Conservation (phyloP, 331 rosid genomes). For the Malus hybrid region DNA sequence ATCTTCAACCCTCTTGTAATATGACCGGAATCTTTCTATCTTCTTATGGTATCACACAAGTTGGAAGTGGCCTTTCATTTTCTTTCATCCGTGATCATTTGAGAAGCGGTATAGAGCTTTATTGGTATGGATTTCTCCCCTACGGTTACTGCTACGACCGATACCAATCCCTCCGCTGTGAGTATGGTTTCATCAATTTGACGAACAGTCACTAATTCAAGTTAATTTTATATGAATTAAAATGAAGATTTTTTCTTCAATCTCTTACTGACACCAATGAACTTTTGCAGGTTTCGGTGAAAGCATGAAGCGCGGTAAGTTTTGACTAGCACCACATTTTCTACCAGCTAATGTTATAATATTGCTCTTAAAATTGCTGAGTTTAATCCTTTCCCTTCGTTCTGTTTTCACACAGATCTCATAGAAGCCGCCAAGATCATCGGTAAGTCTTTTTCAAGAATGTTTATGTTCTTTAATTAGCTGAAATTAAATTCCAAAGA, state of each 20-base stretch:
- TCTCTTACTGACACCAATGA: not conserved
- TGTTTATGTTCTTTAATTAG: not conserved
- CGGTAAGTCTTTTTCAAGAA: not conserved
- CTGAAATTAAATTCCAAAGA: not conserved
- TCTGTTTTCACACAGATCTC: not conserved
- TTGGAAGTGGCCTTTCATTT: not conserved
- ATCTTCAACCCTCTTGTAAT: not conserved
- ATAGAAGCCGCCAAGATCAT: not conserved
- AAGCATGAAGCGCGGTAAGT: not conserved
- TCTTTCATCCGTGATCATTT: not conserved
- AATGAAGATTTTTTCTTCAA: not conserved
- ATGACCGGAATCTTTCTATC: not conserved
- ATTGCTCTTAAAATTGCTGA: not conserved
- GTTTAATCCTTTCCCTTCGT: not conserved
- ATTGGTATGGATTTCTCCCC: fast-evolving
- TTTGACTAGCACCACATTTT: not conserved
- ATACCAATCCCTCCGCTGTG: not conserved
- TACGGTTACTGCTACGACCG: not conserved
- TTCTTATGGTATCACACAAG: fast-evolving
- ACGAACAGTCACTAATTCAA: not conserved
- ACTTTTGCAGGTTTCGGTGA: not conserved
- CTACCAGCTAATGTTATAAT: not conserved
- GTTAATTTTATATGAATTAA: not conserved
- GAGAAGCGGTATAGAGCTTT: not conserved
- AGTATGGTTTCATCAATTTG: not conserved